Evolutionary conservation across 2,329 filamentous ascomycete genomes (phyloP).

Genomic region (Diaporthe ampelina): DNA sequence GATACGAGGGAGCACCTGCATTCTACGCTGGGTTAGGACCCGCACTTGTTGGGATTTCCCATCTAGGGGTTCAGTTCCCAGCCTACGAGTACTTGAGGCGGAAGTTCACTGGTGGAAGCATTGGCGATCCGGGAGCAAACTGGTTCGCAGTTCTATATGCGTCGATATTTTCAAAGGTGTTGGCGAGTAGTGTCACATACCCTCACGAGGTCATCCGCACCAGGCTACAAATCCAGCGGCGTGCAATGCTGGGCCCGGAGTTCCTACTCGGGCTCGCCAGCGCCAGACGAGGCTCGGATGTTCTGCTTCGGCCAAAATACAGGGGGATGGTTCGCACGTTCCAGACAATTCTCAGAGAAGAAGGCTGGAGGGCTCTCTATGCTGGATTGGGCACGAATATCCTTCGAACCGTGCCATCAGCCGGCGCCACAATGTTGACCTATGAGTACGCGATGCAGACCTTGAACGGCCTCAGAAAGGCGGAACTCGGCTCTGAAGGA

Average conservation of each 20-base stretch:
- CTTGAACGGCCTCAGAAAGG: neutral
- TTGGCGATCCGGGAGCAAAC: conserved; percentile 78
- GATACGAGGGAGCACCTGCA: conserved; percentile 85
- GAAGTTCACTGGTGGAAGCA: conserved; percentile 88
- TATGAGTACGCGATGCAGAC: conserved; percentile 24
- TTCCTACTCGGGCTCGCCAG: conserved; percentile 62
- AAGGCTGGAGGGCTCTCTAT: conserved; percentile 8
- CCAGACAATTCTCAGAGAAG: neutral
- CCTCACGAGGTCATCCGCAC: conserved; percentile 98
- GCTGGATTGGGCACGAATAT: conserved; percentile 3
- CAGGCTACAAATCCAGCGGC: conserved; percentile 91
- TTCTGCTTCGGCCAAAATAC: conserved; percentile 1
- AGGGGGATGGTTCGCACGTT: conserved; percentile 3
- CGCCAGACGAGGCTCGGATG: conserved; percentile 38
- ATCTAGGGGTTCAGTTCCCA: conserved; percentile 99
- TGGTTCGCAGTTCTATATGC: conserved; percentile 88
- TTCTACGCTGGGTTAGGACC: conserved; percentile 97
- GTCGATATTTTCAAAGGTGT: conserved; percentile 92
- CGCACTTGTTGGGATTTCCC: conserved; percentile 89
- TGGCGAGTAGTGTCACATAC: conserved; percentile 96
- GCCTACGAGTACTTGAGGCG: conserved; percentile 95
- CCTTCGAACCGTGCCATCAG: conserved; percentile 10
- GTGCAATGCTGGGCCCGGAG: conserved; percentile 71
- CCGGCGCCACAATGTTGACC: conserved; percentile 14
- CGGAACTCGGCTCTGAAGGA: neutral